Conservation (phyloP, 2,329 filamentous ascomycete genomes). For the Tolypocladium inflatum region DNA sequence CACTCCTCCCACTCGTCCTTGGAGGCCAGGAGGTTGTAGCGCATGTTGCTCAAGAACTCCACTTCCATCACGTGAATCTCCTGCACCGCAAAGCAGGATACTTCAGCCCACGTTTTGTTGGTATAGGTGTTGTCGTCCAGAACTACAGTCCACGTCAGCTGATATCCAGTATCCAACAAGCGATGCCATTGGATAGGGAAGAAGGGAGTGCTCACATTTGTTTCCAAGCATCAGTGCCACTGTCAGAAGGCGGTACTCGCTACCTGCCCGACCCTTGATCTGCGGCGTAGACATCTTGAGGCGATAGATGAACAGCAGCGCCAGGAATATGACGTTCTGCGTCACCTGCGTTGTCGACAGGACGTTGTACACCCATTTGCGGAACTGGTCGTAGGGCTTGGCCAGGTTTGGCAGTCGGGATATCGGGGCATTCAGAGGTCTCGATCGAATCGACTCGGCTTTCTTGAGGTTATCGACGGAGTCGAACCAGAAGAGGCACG, state of each 20-base stretch:
- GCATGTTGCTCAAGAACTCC: constrained; percentile 98
- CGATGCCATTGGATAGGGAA: too few relatives aligned
- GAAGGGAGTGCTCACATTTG: constrained; percentile 60
- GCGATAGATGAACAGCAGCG: constrained; percentile 85
- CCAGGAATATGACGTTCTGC: constrained; percentile 86
- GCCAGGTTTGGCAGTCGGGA: constrained; percentile 60
- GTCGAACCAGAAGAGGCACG: constrained; percentile 97
- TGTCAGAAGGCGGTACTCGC: constrained; percentile 85
- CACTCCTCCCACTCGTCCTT: constrained; percentile 80
- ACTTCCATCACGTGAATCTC: constrained; percentile 99
- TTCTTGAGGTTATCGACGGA: constrained; percentile 67
- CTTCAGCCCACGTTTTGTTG: constrained; percentile 98
- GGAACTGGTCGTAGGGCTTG: constrained; percentile 68
- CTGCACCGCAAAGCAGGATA: constrained; percentile 84
- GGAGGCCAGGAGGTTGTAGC: constrained; percentile 84
- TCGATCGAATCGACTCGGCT: constrained; percentile 52
- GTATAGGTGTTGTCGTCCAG: constrained; percentile 98
- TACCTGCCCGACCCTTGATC: constrained; percentile 85
- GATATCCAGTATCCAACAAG: background rate
- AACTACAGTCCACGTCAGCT: constrained; percentile 39
- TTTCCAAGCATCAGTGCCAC: constrained; percentile 97
- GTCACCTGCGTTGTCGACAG: constrained; percentile 92
- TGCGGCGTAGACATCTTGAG: constrained; percentile 82
- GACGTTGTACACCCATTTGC: constrained; percentile 88
- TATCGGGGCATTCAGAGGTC: constrained; percentile 28